Percentiles rank a stretch among this genome's conserved stretches.
Conservation (phyloP, 495 filamentous ascomycete genomes). For the Trichoderma reesei region DNA sequence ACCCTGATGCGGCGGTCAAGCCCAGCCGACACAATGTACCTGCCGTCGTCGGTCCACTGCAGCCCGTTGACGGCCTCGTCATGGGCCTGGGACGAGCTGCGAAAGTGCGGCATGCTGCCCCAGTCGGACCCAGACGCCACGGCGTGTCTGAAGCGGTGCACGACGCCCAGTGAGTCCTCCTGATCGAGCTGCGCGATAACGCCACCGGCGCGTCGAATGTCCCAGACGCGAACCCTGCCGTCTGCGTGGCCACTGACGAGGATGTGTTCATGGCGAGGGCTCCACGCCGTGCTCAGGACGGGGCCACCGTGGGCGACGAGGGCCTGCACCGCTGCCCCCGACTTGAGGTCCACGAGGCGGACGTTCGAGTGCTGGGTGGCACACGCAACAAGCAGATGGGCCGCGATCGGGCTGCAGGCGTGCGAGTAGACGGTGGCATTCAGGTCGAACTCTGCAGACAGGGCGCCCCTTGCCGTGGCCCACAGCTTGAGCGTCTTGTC, state of each 20-base stretch:
- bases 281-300: slow-evolving; percentile 68
- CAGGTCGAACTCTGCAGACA: slow-evolving; percentile 60
- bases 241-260: slow-evolving; percentile 70
- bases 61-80: slow-evolving; percentile 71
- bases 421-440: slow-evolving; percentile 65
- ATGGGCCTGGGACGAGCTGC: slow-evolving; percentile 55
- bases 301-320: slow-evolving; percentile 49
- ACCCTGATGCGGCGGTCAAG: slow-evolving; percentile 75
- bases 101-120: slow-evolving; percentile 34
- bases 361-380: slow-evolving; percentile 73
- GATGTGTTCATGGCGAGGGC: slow-evolving; percentile 64
- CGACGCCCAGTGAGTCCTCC: slow-evolving; percentile 62
- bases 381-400: slow-evolving; percentile 69
- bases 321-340: slow-evolving; percentile 66
- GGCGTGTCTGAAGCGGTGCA: slow-evolving; percentile 22
- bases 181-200: slow-evolving; percentile 68
- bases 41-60: slow-evolving; percentile 70
- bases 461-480: slow-evolving; percentile 49
- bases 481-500: slow-evolving; percentile 78
- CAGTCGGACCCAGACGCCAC: slow-evolving; percentile 31
- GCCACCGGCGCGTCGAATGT: slow-evolving; percentile 63
- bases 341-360: slow-evolving; percentile 71
- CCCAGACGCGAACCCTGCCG: slow-evolving; percentile 73
- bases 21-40: slow-evolving; percentile 63
- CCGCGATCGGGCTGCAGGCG: slow-evolving; percentile 59